Evolutionary conservation across 2,329 filamentous ascomycete genomes (phyloP), one percentile per base, ranked within the genome.

Genomic region (Colletotrichum eremochloae): DNA sequence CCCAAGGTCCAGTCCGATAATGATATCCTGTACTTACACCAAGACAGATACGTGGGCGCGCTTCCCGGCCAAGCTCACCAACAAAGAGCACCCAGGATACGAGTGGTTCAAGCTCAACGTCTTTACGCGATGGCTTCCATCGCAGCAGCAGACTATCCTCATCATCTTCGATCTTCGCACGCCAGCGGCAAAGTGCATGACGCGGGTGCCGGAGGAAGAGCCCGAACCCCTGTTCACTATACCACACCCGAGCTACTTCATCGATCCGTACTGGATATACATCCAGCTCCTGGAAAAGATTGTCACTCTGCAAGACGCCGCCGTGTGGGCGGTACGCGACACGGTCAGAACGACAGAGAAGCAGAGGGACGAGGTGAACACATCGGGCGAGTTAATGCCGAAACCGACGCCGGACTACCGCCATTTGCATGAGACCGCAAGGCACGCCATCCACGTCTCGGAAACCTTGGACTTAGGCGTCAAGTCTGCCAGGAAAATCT

Each of bases 381-480:
- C 12, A 14, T 31, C 36, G 5, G n/a, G 24, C 24, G 38, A 48
- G 1, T 52, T n/a, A 1, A 66, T 38, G 0, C 42, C 52, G 5
- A 77, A 78, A n/a, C 78, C 79, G 1, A 67, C 76, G 0, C 81
- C 83, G 0, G 71, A 82, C 38, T 86, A 83, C 42, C 64, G 75
- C 5, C 62, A 57, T 1, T 73, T 86, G 2, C 84, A 86, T 61
- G 82, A 86, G 31, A 78, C 84, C 0, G 79, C 84, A 0, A 75
- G 85, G 1, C 85, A 87, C 58, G 80, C 81, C 0, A 83, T 85
- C 20, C 85, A 87, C 70, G 80, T 84, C 2, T 79, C 76, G 0
- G 85, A 87, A 61, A 84, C 83, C 0, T 77, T 86, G 0, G 78
- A 82, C 0, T 77, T 85, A 0, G 79, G 79, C 0, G 74, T 75